Evolutionary conservation across 257 asterid genomes (phyloP).

Genomic region (Solanum microdontum): DNA sequence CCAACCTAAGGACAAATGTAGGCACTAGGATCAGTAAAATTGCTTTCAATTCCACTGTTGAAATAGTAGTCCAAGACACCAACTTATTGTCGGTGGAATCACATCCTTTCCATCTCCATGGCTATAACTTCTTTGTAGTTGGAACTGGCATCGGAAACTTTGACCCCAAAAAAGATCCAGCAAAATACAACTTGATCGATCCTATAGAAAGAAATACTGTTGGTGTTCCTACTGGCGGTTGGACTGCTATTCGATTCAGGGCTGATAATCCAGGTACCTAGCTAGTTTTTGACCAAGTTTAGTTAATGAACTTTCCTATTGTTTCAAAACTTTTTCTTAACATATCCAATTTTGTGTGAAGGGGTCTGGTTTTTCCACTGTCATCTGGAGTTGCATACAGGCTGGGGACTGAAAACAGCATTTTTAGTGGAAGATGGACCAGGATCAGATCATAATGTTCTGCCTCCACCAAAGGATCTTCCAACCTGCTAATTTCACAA

Average conservation of each 20-base stretch:
- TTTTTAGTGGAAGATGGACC: slow-evolving; percentile 50
- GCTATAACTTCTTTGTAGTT: slow-evolving; percentile 38
- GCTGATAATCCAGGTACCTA: slow-evolving; percentile 49
- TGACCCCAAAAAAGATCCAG: slow-evolving; percentile 27
- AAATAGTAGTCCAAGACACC: slow-evolving; percentile 38
- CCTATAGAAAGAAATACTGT: slow-evolving; percentile 47
- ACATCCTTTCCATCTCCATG: slow-evolving; percentile 51
- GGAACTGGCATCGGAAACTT: slow-evolving; percentile 40
- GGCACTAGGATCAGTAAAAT: slow-evolving; percentile 34
- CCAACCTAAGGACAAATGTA: slow-evolving; percentile 22
- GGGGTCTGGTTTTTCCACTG: slow-evolving; percentile 56
- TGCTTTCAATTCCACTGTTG: slow-evolving; percentile 32
- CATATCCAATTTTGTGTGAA: neutral
- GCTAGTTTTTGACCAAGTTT: neutral
- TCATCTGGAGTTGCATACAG: slow-evolving; percentile 55
- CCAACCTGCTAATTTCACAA: slow-evolving; percentile 24
- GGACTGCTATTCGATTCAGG: slow-evolving; percentile 42
- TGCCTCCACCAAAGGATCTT: slow-evolving; percentile 53
- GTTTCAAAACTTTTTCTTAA: neutral
- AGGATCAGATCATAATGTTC: slow-evolving; percentile 26
- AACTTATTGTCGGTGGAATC: slow-evolving; percentile 35
- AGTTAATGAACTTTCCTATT: neutral
- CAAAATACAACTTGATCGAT: slow-evolving; percentile 33
- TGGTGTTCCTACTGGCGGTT: slow-evolving; percentile 49
- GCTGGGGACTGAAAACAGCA: slow-evolving; percentile 55